Evolutionary conservation across 768 basidiomycete genomes (phyloP).

Genomic region (Myochromella boudieri): DNA sequence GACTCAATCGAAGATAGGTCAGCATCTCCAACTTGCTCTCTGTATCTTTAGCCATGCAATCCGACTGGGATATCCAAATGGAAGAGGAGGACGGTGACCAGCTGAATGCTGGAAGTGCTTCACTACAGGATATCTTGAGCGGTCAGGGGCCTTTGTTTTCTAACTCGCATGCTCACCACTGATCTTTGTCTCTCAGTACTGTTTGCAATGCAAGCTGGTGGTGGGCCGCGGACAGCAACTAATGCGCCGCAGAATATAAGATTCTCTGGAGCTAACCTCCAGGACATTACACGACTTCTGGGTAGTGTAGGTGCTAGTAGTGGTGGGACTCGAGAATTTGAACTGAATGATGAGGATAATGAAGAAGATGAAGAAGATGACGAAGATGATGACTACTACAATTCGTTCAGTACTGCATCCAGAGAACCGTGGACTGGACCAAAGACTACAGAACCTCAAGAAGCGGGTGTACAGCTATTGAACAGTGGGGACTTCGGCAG

Average conservation of each 20-base stretch:
- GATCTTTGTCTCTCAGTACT: constrained; percentile 24
- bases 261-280: constrained; percentile 29
- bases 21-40: constrained; percentile 6
- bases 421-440: constrained; percentile 25
- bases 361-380: constrained; percentile 30
- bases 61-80: constrained; percentile 20
- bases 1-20: constrained; percentile 3
- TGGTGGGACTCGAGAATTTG: background rate
- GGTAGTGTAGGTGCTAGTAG: constrained; percentile 8
- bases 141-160: constrained; percentile 18
- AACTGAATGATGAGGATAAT: constrained; percentile 12
- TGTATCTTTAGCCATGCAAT: constrained; percentile 18
- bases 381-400: constrained; percentile 38
- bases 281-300: constrained; percentile 30
- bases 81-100: constrained; percentile 19
- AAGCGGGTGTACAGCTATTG: constrained; percentile 63
- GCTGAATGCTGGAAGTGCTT: background rate
- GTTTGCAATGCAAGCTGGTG: constrained; percentile 30
- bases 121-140: constrained; percentile 26
- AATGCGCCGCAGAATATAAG: constrained; percentile 15
- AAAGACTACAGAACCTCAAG: constrained; percentile 54
- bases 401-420: constrained; percentile 23
- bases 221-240: constrained; percentile 14
- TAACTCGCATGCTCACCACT: background rate
- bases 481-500: constrained; percentile 81